Evolutionary conservation across 805 yeast species (phyloP).

Genomic region (Wickerhamomyces chambardii): DNA sequence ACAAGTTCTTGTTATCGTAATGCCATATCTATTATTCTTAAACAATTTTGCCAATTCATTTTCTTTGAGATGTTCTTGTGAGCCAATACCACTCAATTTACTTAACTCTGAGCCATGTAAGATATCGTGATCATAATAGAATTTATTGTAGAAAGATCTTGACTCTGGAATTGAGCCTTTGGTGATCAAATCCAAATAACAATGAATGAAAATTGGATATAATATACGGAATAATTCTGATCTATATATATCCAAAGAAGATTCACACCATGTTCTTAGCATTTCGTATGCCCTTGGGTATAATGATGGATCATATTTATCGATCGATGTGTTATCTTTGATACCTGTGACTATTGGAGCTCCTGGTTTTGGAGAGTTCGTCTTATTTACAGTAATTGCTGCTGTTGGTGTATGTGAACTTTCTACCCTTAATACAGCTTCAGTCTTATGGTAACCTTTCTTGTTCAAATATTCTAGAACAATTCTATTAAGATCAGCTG

Average conservation of each 20-base stretch:
- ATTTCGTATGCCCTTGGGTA: conserved; percentile 76
- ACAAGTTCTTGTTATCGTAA: conserved; percentile 75
- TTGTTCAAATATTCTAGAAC: conserved; percentile 89
- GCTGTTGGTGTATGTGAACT: conserved; percentile 52
- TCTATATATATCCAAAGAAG: conserved; percentile 83
- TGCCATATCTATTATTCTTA: conserved; percentile 61
- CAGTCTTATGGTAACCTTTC: conserved; percentile 91
- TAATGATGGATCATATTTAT: conserved; percentile 40
- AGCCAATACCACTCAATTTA: conserved; percentile 61
- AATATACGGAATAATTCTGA: conserved; percentile 78
- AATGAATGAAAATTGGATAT: conserved; percentile 90
- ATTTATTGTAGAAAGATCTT: conserved; percentile 66
- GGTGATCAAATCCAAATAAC: conserved; percentile 69
- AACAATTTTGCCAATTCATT: conserved; percentile 76
- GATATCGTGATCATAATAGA: conserved; percentile 61
- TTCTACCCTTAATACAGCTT: conserved; percentile 88
- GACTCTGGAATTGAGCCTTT: conserved; percentile 56
- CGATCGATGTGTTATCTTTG: conserved; percentile 21
- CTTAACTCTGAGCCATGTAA: conserved; percentile 74
- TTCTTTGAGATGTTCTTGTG: conserved; percentile 75
- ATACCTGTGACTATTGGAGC: conserved; percentile 22
- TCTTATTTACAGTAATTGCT: conserved; percentile 27
- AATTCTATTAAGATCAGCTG: conserved; percentile 84
- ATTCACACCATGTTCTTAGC: conserved; percentile 82
- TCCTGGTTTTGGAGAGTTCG: conserved; percentile 16